A percentile compares a stretch with the other conserved stretches of the same genome.
phyloP scores from a whole-genome alignment of 2,329 filamentous ascomycete genomes.

The Diplocarpon rosae region DNA sequence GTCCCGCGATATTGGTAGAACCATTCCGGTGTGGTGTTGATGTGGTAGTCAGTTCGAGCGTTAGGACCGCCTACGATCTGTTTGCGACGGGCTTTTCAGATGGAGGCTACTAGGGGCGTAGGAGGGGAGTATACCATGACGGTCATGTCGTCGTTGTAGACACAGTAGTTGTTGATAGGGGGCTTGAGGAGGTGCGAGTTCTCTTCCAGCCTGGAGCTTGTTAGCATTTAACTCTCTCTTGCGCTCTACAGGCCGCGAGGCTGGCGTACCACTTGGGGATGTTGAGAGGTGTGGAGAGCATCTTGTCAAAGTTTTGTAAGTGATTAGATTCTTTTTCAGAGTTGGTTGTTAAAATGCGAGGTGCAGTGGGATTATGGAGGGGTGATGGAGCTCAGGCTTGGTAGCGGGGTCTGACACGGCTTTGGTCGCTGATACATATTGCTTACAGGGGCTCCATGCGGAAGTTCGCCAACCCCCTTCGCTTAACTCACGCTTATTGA shows the following conservation, averaged over 20 bases:
- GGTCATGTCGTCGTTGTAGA: constrained; percentile 75
- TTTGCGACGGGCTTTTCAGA: not conserved
- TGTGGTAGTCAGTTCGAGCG: constrained; percentile 93
- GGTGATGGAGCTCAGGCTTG: too few relatives aligned
- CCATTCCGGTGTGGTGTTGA: constrained; percentile 93
- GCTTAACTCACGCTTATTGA: too few relatives aligned
- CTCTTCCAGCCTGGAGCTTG: constrained; percentile 62
- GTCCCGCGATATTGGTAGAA: constrained; percentile 94
- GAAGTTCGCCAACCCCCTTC: too few relatives aligned
- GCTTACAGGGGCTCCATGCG: too few relatives aligned
- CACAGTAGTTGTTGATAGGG: constrained; percentile 94
- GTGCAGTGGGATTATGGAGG: too few relatives aligned
- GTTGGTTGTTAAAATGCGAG: too few relatives aligned
- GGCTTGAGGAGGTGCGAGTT: constrained; percentile 79
- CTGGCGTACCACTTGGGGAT: constrained; percentile 25
- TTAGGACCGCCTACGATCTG: constrained; percentile 93
- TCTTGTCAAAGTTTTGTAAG: constrained; percentile 1
- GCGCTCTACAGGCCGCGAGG: not conserved
- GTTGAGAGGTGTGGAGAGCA: constrained; percentile 24
- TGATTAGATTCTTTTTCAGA: too few relatives aligned
- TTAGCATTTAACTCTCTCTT: constrained; percentile 2
- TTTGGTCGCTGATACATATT: too few relatives aligned
- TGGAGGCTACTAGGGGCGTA: not conserved
- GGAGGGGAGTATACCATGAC: constrained; percentile 51
- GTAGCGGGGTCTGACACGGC: too few relatives aligned